Base-by-base conservation (phyloP, 164 flowering plant species). In the Berberis thunbergii region DNA sequence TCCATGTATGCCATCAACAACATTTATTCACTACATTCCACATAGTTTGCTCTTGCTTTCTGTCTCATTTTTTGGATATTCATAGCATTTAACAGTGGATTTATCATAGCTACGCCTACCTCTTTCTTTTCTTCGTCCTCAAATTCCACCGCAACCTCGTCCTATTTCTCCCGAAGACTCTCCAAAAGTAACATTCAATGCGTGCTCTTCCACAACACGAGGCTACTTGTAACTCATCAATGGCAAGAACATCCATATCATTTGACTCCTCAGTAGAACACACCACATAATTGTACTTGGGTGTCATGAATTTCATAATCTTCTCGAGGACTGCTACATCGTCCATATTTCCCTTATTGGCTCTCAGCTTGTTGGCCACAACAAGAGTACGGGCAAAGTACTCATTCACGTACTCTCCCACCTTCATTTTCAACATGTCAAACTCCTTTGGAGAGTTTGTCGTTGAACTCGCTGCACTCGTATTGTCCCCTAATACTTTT, bases 61-160 rank as follows among this genome's bases (percentile, higher is more conserved):
- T 3, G 7, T 38, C 43, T 56, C 59, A 26, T 38, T 56, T 2
- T 70, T 60, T 2, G 64, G 74, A 41, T 75, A 76, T 8, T 45
- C 52, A 44, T 60, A 76, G 41, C 79, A 76, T 38, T 76, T 76
- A 7, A 76, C 49, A 1, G 57, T 54, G 6, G 61, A 67, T 53
- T 52, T 76, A 39, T 69, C 49, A n/a, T 66, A 69, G 6, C 2
- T 0, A 9, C 38, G 38, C 40, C 54, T 50, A 13, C 75, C 70
- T 56, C 76, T 48, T 1, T 74, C 74, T 54, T 69, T 53, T 46
- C 72, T 74, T 55, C 69, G 50, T 4, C 74, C 77, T 49, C 66
- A 40, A 0, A 38, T 55, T n/a, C 52, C 11, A 43, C 70, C 65
- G 38, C 73, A 54, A 13, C 59, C 49, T 13, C 66, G 54, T 3